These are phyloP conservation scores for Arabidopsis lyrata DNA, from an alignment of 441 rosid genomes.

Conservation along the genomic window DNA sequence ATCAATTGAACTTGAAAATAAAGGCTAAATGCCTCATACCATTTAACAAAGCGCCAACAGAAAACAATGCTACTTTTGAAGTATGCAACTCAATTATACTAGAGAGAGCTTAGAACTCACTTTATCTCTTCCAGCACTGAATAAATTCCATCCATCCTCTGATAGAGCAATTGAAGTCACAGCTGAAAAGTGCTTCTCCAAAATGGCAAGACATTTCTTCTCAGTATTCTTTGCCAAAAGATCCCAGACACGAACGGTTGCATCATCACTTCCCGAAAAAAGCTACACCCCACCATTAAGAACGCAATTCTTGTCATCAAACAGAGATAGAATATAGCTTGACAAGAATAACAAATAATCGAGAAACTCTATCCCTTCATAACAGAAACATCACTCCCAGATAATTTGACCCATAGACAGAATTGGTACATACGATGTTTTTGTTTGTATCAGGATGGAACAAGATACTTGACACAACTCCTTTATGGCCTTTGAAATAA, in stretches of 20 bases:
- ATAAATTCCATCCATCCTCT: constrained; percentile 83
- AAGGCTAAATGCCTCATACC: constrained; percentile 18
- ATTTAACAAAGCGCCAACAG: not conserved
- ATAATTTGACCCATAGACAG: not conserved
- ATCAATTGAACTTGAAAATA: constrained; percentile 28
- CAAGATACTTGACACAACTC: constrained; percentile 74
- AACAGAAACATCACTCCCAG: not conserved
- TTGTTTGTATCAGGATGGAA: constrained; percentile 79
- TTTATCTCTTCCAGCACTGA: constrained; percentile 94
- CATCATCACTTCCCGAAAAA: constrained; percentile 91
- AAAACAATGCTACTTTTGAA: constrained; percentile 28
- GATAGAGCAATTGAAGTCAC: constrained; percentile 84
- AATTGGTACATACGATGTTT: constrained; percentile 63
- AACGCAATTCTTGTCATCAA: constrained; percentile 26
- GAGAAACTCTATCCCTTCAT: not conserved
- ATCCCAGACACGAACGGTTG: constrained; percentile 89
- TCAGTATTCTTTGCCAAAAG: constrained; percentile 70
- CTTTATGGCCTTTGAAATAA: constrained; percentile 91
- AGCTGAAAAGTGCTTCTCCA: constrained; percentile 81
- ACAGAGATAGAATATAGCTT: constrained; percentile 16
- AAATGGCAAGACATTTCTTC: constrained; percentile 74
- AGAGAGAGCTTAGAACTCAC: constrained; percentile 47
- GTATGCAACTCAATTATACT: constrained; percentile 15
- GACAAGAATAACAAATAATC: not conserved
- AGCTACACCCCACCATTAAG: constrained; percentile 55